Percentiles rank a stretch among this genome's conserved stretches.
Evolutionary conservation across 768 basidiomycete species (phyloP).

Genomic region (Lactarius indigo): DNA sequence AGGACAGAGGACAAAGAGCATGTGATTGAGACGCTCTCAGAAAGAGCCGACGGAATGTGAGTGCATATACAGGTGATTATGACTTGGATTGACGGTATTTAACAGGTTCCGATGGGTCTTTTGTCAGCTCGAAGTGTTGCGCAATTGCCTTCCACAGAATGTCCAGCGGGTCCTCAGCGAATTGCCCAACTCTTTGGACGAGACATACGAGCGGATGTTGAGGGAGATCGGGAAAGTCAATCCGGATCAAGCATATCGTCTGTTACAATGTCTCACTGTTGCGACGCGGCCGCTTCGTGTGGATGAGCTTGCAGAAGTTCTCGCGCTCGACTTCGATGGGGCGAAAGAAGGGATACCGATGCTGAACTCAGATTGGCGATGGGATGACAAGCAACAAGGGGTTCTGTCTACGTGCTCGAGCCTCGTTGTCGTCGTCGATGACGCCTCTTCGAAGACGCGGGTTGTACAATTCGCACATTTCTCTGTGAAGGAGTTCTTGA

Average conservation of each 20-base stretch:
- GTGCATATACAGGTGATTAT: neutral
- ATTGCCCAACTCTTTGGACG: neutral
- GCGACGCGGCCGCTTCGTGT: too few relatives aligned
- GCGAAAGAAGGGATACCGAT: neutral
- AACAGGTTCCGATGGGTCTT: neutral
- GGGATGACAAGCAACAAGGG: neutral
- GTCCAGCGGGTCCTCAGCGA: neutral
- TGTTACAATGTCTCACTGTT: too few relatives aligned
- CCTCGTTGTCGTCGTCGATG: neutral
- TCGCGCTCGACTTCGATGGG: neutral
- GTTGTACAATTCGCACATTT: neutral
- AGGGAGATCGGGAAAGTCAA: neutral
- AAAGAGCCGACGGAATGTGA: neutral
- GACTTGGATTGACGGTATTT: neutral
- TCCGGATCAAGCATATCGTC: neutral
- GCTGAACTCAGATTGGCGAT: neutral
- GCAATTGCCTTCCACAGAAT: neutral
- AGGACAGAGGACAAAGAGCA: neutral
- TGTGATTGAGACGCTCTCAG: neutral
- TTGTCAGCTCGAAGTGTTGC: neutral
- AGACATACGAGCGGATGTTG: neutral
- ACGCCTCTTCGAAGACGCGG: neutral
- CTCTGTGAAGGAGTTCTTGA: neutral
- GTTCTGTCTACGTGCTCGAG: neutral
- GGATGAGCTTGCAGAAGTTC: neutral